Percentiles rank a stretch among this genome's conserved stretches.
These are phyloP conservation scores for Davidsoniella neocaledoniae DNA, from an alignment of 2,329 filamentous ascomycete species.

Conservation along the genomic window DNA sequence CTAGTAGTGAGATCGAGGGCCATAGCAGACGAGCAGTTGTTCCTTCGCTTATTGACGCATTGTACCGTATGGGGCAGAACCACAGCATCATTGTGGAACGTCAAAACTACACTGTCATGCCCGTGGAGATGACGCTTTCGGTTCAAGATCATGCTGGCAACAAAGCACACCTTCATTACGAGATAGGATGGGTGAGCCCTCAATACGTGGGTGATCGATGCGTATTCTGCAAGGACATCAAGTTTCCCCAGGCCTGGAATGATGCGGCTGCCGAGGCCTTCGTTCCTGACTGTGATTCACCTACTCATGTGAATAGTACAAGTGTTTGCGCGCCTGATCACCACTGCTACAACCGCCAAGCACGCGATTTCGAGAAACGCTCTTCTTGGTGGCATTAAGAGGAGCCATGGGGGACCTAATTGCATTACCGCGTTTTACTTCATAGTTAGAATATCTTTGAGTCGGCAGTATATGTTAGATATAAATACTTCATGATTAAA, in stretches of 20 bases:
- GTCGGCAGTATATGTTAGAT: too few relatives aligned
- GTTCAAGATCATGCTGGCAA: constrained; percentile 5
- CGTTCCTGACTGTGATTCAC: neutral
- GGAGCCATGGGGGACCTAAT: too few relatives aligned
- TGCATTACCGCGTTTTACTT: neutral
- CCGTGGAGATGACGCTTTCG: constrained; percentile 1
- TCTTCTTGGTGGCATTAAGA: constrained; percentile 6
- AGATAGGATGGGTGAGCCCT: neutral
- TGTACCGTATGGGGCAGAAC: constrained; percentile 4
- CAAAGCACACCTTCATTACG: neutral
- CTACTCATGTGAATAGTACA: neutral
- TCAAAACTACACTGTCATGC: constrained; percentile 1
- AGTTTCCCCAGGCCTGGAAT: constrained; percentile 1
- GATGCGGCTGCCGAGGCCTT: neutral
- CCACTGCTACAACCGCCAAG: neutral
- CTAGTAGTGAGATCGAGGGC: constrained; percentile 1
- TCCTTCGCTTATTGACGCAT: constrained; percentile 4
- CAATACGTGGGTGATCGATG: constrained; percentile 1
- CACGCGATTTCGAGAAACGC: too few relatives aligned
- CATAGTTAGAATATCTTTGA: neutral
- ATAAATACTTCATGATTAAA: too few relatives aligned
- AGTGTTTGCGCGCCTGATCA: constrained; percentile 2
- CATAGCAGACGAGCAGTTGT: constrained; percentile 5
- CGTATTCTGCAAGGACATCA: constrained; percentile 1
- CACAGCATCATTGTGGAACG: neutral